These are phyloP conservation scores for Penicillium mononematosum DNA, from an alignment of 495 filamentous ascomycete species.

Conservation along the genomic window DNA sequence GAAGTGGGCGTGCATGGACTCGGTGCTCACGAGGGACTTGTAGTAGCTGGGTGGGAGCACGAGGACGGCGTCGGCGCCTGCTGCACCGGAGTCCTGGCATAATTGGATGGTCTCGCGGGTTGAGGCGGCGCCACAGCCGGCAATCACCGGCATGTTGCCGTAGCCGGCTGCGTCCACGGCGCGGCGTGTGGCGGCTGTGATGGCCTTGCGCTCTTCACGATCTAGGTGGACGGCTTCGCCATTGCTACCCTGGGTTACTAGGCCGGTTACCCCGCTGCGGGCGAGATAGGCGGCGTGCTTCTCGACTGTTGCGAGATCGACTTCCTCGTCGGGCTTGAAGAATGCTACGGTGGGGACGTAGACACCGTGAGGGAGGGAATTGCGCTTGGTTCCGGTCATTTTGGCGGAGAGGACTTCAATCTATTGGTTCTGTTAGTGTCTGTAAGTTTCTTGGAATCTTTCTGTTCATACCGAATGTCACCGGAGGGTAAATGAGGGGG, in stretches of 20 bases:
- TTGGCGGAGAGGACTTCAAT: constrained; percentile 3
- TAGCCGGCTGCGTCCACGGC: constrained; percentile 71
- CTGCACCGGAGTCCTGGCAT: constrained; percentile 69
- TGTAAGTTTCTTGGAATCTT: background rate
- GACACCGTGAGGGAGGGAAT: constrained; percentile 50
- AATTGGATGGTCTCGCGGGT: constrained; percentile 82
- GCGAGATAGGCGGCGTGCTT: constrained; percentile 84
- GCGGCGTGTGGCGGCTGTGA: constrained; percentile 72
- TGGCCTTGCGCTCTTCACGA: constrained; percentile 63
- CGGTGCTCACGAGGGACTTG: constrained; percentile 56
- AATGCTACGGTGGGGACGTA: constrained; percentile 73
- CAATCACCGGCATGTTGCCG: constrained; percentile 71
- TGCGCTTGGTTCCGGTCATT: constrained; percentile 28
- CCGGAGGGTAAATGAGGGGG: background rate
- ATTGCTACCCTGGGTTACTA: constrained; percentile 87
- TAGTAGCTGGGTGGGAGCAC: constrained; percentile 88
- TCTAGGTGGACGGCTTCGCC: constrained; percentile 84
- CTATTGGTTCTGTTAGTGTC: background rate
- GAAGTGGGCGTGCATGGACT: constrained; percentile 71
- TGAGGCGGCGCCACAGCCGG: constrained; percentile 79
- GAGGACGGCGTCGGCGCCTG: constrained; percentile 82
- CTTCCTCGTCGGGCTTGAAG: constrained; percentile 59
- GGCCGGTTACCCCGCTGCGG: constrained; percentile 70
- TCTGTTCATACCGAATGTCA: constrained; percentile 3
- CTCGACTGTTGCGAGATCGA: constrained; percentile 66